These are phyloP conservation scores for Zygosaccharomyces bailii DNA, from an alignment of 805 yeast genomes.

Conservation along the genomic window DNA sequence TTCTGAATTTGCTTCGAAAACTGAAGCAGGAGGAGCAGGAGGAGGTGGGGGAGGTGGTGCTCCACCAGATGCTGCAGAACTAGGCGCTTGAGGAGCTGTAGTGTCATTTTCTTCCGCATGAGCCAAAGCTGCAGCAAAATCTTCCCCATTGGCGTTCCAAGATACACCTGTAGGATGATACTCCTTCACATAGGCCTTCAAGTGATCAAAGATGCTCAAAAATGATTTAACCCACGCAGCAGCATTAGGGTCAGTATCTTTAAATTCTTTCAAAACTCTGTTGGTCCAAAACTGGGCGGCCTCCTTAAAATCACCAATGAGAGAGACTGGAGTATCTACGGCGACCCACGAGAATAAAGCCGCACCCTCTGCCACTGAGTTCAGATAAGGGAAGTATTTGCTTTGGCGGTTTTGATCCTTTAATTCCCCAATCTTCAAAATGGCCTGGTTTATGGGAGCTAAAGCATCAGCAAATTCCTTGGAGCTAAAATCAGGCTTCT, in stretches of 20 bases:
- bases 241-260: conserved; percentile 63
- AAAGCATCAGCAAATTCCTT: conserved; percentile 54
- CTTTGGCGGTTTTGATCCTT: conserved; percentile 76
- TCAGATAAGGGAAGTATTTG: conserved; percentile 63
- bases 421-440: conserved; percentile 54
- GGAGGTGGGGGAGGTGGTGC: conserved; percentile 38
- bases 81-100: conserved; percentile 25
- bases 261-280: conserved; percentile 80
- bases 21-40: conserved; percentile 57
- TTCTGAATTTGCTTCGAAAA: conserved; percentile 45
- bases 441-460: conserved; percentile 62
- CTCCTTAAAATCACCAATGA: conserved; percentile 80
- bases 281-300: conserved; percentile 93
- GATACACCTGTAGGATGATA: conserved; percentile 79
- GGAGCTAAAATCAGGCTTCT: conserved; percentile 60
- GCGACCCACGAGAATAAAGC: conserved; percentile 92
- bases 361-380: conserved; percentile 82
- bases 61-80: conserved; percentile 32
- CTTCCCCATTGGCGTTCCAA: conserved; percentile 65
- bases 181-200: conserved; percentile 71
- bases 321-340: conserved; percentile 67
- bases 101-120: conserved; percentile 16
- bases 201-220: conserved; percentile 59
- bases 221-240: conserved; percentile 79
- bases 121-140: conserved; percentile 42